phyloP scores from a whole-genome alignment of 2,329 filamentous ascomycete genomes.

The Colletotrichum tropicicola region DNA sequence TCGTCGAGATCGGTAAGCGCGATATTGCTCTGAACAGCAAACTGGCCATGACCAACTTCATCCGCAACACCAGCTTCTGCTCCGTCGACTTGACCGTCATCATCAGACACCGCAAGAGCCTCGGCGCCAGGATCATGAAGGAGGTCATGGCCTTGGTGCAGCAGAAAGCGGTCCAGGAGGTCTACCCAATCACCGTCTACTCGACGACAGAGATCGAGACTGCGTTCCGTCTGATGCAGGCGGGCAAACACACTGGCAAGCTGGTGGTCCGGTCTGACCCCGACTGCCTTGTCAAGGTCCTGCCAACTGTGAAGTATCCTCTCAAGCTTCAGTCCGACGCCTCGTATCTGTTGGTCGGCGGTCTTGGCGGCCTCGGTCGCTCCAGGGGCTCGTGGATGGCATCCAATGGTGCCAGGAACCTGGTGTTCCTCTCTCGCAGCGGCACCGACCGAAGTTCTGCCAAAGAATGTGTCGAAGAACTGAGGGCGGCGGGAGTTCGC shows the following conservation, averaged over 20 bases:
- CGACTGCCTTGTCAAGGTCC: neutral
- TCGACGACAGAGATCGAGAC: conserved; percentile 39
- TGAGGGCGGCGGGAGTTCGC: conserved; percentile 29
- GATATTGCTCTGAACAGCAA: conserved; percentile 48
- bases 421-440: conserved; percentile 41
- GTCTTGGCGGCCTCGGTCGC: conserved; percentile 38
- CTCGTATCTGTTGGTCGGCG: conserved; percentile 41
- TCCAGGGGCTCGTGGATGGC: conserved; percentile 36
- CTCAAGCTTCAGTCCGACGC: conserved; percentile 33
- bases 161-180: neutral
- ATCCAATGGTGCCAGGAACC: conserved; percentile 35
- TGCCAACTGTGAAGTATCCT: neutral
- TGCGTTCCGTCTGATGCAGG: conserved; percentile 50
- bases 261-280: conserved; percentile 37
- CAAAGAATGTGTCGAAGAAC: conserved; percentile 30
- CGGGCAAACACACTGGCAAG: conserved; percentile 50
- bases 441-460: conserved; percentile 31
- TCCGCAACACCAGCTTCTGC: conserved; percentile 42
- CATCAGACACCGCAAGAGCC: conserved; percentile 31
- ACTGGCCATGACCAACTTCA: conserved; percentile 54
- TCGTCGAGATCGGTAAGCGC: conserved; percentile 52
- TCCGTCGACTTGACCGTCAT: conserved; percentile 42
- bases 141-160: too few relatives aligned
- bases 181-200: conserved; percentile 13
- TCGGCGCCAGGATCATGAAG: conserved; percentile 20